Conservation (phyloP, 108 stramenopile genomes). For the Cyclostephanos tholiformis region DNA sequence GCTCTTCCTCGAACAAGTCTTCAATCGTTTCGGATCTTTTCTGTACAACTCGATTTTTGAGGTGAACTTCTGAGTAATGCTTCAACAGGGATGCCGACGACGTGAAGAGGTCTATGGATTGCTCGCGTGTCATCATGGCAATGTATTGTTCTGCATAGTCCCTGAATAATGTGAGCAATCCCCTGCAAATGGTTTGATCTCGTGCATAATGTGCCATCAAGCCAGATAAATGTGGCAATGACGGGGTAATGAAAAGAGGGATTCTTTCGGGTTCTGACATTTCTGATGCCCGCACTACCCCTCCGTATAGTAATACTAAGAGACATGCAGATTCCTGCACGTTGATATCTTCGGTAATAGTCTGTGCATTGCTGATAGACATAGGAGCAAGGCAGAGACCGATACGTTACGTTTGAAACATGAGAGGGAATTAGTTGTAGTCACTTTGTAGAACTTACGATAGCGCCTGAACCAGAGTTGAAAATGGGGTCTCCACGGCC, state of each 20-base stretch:
- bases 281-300: constrained; percentile 75
- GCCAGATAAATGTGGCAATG: constrained; percentile 72
- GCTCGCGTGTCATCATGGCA: constrained; percentile 64
- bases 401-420: neutral
- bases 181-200: constrained; percentile 78
- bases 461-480: constrained; percentile 64
- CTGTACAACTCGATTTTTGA: constrained; percentile 54
- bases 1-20: constrained; percentile 73
- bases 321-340: constrained; percentile 76
- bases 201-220: constrained; percentile 76
- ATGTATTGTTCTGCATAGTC: constrained; percentile 86
- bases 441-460: constrained; percentile 41
- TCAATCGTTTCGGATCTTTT: constrained; percentile 39
- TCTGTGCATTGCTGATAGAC: constrained; percentile 55
- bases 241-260: constrained; percentile 76
- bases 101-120: constrained; percentile 68
- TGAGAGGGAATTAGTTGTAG: neutral
- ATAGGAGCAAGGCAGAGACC: neutral
- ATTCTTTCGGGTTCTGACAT: constrained; percentile 76
- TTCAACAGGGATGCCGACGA: constrained; percentile 70
- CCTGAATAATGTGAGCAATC: constrained; percentile 69
- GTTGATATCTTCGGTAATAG: constrained; percentile 55
- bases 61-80: constrained; percentile 72
- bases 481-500: constrained; percentile 67
- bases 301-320: constrained; percentile 72